Evolutionary conservation across 768 basidiomycete species (phyloP), one percentile per base, ranked within the genome.

Genomic region (Suillus placidus): DNA sequence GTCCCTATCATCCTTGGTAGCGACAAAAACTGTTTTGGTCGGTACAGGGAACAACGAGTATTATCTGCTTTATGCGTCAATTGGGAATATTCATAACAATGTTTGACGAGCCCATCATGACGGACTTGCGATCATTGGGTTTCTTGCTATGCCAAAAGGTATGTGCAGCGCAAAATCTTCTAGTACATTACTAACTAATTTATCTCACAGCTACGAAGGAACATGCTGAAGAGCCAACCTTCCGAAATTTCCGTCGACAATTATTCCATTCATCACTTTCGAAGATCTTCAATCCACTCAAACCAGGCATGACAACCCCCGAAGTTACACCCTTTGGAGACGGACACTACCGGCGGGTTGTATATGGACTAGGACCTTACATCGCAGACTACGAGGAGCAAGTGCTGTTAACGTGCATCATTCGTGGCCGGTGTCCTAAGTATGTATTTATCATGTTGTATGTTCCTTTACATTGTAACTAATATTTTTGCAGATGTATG

Each of bases 361-460:
- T 81, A 12, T 80, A 74, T 69, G 72, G 73, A 1, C 64, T 82
- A 6, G 79, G 79, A 1, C 74, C 79, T 1, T 79, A 79, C 52
- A 81, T 82, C 64, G 78, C 78, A 0, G 78, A 82, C 61, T 81
- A 82, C 60, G 78, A 77, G 0, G 79, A 82, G 64, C 80, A 81
- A 65, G 74, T 66, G 0, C 61, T 78, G 0, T 64, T 80, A 1
- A 70, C 76, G 3, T 73, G 78, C 42, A 68, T 79, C 38, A 71
- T 80, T 1, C 73, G 74, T 47, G 71, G 70, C 1, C 80, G 80
- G 80, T 81, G 80, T 66, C 62, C 77, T 18, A 67, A 66, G 79
- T 80, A 70, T 18, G 67, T 64, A 42, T 42, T 13, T 42, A 42
- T 42, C 40, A 42, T 35, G 5, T 18, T 18, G 4, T 42, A 42